These are phyloP conservation scores for Asterella californica DNA, from an alignment of 225 moss, liverwort and hornwort species.

Conservation along the genomic window DNA sequence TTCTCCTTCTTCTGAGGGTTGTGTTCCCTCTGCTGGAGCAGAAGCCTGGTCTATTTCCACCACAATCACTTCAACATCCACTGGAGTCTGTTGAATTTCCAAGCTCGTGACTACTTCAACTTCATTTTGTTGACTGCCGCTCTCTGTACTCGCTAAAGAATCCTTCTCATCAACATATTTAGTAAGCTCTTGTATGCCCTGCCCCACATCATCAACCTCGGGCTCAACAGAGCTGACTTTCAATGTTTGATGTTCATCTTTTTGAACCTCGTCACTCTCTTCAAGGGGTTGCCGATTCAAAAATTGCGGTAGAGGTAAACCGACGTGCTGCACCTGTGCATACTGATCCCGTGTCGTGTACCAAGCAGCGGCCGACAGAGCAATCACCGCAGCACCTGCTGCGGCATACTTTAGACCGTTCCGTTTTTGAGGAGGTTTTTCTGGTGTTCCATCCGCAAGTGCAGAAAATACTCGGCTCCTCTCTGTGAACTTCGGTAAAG, in stretches of 20 bases:
- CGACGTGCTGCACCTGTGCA: conserved; percentile 34
- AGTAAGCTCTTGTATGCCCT: conserved; percentile 12
- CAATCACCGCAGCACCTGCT: conserved; percentile 41
- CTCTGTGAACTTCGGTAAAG: not conserved
- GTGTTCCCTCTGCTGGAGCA: conserved; percentile 5
- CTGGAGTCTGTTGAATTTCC: conserved; percentile 21
- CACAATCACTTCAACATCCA: not conserved
- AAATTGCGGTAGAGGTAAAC: conserved; percentile 36
- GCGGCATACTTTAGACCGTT: conserved; percentile 28
- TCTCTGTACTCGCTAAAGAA: not conserved
- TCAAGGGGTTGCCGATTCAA: conserved; percentile 24
- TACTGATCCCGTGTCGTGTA: conserved; percentile 37
- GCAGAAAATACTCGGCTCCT: conserved; percentile 36
- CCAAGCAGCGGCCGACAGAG: conserved; percentile 42
- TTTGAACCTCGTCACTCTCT: conserved; percentile 19
- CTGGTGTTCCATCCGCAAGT: conserved; percentile 28
- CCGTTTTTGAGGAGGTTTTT: conserved; percentile 24
- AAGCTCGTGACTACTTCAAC: not conserved
- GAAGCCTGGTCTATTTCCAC: conserved; percentile 14
- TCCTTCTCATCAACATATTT: not conserved
- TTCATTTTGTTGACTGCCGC: not conserved
- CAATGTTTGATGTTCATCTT: conserved; percentile 6
- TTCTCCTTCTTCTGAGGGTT: not conserved
- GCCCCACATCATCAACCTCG: conserved; percentile 11
- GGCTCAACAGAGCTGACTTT: conserved; percentile 11